phyloP scores from a whole-genome alignment of 1,284 basidiomycete genomes.

The Cryptococcus floricola region DNA sequence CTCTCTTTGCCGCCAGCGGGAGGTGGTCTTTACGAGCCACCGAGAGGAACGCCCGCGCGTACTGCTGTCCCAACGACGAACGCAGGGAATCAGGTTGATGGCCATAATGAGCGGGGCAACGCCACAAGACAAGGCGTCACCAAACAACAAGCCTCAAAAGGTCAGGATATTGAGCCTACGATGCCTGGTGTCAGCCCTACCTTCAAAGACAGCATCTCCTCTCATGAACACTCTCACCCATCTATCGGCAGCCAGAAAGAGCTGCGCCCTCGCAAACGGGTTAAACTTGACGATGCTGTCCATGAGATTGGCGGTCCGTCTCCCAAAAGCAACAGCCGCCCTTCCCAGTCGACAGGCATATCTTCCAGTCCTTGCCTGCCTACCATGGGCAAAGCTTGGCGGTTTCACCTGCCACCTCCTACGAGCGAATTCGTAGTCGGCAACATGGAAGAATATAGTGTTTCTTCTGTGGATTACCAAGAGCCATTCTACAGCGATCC shows the following conservation, averaged over 20 bases:
- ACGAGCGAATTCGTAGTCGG: constrained; percentile 52
- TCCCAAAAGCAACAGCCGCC: neutral
- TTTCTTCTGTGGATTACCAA: constrained; percentile 66
- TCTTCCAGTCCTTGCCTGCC: constrained; percentile 5
- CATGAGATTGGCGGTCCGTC: neutral
- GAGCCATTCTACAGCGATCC: constrained; percentile 74
- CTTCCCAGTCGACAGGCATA: neutral
- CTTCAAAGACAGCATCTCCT: neutral
- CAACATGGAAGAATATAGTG: constrained; percentile 55
- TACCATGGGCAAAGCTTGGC: constrained; percentile 44
- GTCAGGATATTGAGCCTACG: too few relatives aligned
- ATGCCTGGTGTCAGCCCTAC: neutral
- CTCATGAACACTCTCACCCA: neutral
- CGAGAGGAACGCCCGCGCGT: neutral
- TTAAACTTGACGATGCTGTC: constrained; percentile 17
- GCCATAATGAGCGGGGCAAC: too few relatives aligned
- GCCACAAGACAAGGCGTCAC: too few relatives aligned
- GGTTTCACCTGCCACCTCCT: constrained; percentile 60
- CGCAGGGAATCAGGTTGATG: too few relatives aligned
- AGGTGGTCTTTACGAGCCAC: neutral
- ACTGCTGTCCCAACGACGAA: too few relatives aligned
- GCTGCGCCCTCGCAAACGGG: constrained; percentile 18
- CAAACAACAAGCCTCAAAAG: too few relatives aligned
- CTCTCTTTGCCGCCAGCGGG: neutral
- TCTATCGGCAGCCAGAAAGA: neutral